A percentile compares a stretch with the other conserved stretches of the same genome.
Conservation (phyloP, 1,284 basidiomycete species). For the Ganoderma sinense region DNA sequence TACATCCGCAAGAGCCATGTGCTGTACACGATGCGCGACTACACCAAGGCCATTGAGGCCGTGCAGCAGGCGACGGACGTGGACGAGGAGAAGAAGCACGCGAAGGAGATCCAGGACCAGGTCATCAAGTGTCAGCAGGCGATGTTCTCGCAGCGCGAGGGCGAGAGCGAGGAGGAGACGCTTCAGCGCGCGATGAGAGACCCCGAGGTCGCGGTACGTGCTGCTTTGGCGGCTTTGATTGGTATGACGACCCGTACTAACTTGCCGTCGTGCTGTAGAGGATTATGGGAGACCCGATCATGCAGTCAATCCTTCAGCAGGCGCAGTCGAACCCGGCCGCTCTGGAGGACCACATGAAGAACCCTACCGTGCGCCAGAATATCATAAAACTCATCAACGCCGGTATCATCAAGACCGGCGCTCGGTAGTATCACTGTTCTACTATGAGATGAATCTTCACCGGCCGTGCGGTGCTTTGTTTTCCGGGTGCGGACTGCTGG, state of each 20-base stretch:
- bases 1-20: constrained; percentile 95
- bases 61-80: constrained; percentile 78
- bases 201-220: constrained; percentile 86
- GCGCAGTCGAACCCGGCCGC: constrained; percentile 91
- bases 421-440: constrained; percentile 48
- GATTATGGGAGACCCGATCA: constrained; percentile 88
- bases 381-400: constrained; percentile 94
- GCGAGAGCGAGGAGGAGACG: constrained; percentile 94
- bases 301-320: constrained; percentile 96
- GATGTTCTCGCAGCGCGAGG: constrained; percentile 82
- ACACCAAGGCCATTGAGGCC: constrained; percentile 86
- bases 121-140: constrained; percentile 86
- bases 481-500: constrained; percentile 25
- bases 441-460: neutral
- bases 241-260: constrained; percentile 1
- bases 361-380: constrained; percentile 84
- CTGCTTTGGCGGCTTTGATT: constrained; percentile 9
- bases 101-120: constrained; percentile 81
- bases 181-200: constrained; percentile 95
- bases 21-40: constrained; percentile 91
- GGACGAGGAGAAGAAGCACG: constrained; percentile 83
- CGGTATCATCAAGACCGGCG: constrained; percentile 82
- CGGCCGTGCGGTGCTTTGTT: too few species aligned
- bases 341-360: constrained; percentile 97
- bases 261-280: constrained; percentile 48